Evolutionary conservation across 768 basidiomycete species (phyloP).

Genomic region (Candolleomyces efflorescens): DNA sequence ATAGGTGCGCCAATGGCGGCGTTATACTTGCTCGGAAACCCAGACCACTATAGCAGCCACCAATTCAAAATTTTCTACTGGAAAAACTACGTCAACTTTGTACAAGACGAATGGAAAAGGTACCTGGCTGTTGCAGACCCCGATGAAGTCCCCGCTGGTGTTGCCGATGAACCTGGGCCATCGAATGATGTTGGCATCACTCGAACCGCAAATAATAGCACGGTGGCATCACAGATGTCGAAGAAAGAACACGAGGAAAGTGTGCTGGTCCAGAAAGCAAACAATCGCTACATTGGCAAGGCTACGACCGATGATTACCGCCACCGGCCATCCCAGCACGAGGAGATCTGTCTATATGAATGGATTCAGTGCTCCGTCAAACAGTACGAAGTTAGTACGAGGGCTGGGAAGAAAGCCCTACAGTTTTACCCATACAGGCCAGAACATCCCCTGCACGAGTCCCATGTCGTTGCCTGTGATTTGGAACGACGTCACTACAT

Average conservation of each 20-base stretch:
- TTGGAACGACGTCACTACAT: not conserved
- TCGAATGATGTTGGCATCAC: too few species aligned
- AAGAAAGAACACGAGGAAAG: too few species aligned
- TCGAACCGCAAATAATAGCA: too few species aligned
- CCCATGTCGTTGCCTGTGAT: not conserved
- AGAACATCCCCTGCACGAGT: not conserved
- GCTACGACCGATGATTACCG: not conserved
- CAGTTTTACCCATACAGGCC: not conserved
- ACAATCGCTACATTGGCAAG: not conserved
- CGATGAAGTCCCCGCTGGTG: not conserved
- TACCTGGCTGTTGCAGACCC: too few species aligned
- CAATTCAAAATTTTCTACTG: slow-evolving; percentile 23
- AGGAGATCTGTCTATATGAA: not conserved
- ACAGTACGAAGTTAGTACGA: too few species aligned
- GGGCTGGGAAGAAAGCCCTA: too few species aligned
- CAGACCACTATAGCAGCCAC: slow-evolving; percentile 27
- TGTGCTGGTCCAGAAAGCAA: not conserved
- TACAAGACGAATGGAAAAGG: not conserved
- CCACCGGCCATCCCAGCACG: not conserved
- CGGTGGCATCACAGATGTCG: too few species aligned
- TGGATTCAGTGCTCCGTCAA: not conserved
- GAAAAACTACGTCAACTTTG: slow-evolving; percentile 5
- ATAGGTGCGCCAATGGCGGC: slow-evolving; percentile 23
- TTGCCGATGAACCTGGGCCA: too few species aligned
- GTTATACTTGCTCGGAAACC: slow-evolving; percentile 20